Percentiles rank a stretch among this genome's conserved stretches.
Evolutionary conservation across 108 stramenopile species (phyloP).

Genomic region (Nitzschia putrida): DNA sequence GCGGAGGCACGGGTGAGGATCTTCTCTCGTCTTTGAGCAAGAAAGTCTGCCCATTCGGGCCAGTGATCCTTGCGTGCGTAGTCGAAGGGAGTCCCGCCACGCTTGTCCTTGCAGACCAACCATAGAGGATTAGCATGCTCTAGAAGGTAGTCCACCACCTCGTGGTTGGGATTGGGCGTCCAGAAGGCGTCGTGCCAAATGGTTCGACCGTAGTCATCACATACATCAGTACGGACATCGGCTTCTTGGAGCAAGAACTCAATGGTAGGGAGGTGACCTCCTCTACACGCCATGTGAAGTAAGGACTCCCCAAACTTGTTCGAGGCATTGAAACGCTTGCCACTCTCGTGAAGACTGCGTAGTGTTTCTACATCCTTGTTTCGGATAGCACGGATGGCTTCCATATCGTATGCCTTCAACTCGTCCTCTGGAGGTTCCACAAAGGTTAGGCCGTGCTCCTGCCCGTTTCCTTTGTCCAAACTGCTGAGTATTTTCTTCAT

Average conservation of each 20-base stretch:
- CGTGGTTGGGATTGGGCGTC: conserved; percentile 67
- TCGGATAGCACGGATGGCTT: conserved; percentile 55
- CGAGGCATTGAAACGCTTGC: conserved; percentile 62
- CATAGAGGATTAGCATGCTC: conserved; percentile 46
- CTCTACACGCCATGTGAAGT: conserved; percentile 86
- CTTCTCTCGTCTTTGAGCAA: conserved; percentile 12
- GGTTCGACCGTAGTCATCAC: conserved; percentile 85
- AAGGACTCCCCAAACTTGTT: conserved; percentile 86
- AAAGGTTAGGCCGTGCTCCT: background rate
- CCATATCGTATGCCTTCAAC: conserved; percentile 57
- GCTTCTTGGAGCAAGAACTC: conserved; percentile 65
- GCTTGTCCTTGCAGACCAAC: conserved; percentile 61
- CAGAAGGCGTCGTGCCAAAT: conserved; percentile 87
- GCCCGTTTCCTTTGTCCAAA: no score
- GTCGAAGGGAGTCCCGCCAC: conserved; percentile 79
- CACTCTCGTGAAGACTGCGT: conserved; percentile 34
- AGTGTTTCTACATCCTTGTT: conserved; percentile 48
- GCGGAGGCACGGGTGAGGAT: background rate
- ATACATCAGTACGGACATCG: conserved; percentile 52
- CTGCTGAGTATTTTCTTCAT: background rate
- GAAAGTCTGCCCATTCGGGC: conserved; percentile 36
- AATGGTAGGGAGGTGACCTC: conserved; percentile 59
- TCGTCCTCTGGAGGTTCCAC: conserved; percentile 51
- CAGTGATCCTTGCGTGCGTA: conserved; percentile 76
- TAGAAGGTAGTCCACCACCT: conserved; percentile 49